Evolutionary conservation across 129 eudicot genomes (phyloP).

Genomic region (Heracleum sosnowskyi): DNA sequence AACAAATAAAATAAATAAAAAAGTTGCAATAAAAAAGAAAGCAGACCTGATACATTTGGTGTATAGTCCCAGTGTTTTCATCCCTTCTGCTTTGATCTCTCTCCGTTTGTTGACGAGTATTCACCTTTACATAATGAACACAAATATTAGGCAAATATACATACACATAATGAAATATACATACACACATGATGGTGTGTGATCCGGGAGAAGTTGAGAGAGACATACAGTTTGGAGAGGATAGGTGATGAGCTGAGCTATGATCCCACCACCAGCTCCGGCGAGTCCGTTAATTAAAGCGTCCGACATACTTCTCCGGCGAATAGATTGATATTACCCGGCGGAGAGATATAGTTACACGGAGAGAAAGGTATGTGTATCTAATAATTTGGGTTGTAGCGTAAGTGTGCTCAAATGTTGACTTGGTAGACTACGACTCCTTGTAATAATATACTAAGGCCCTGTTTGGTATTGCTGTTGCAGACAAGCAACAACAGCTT

Average conservation of each 20-base stretch:
- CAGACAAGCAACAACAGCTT: too few relatives aligned
- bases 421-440: not conserved
- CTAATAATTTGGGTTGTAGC: not conserved
- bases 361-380: not conserved
- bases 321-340: not conserved
- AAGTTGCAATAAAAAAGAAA: not conserved
- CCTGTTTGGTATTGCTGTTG: too few relatives aligned
- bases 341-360: not conserved
- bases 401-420: not conserved
- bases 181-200: not conserved
- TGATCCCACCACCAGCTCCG: conserved; percentile 98
- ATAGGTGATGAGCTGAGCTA: conserved; percentile 95
- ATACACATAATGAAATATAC: not conserved
- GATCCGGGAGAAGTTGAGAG: not conserved
- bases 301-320: conserved; percentile 64
- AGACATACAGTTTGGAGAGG: conserved; percentile 84
- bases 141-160: conserved; percentile 4
- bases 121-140: conserved; percentile 39
- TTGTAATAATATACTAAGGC: too few relatives aligned
- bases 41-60: conserved; percentile 76
- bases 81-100: conserved; percentile 62
- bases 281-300: conserved; percentile 90
- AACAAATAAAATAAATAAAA: not conserved
- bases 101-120: conserved; percentile 94
- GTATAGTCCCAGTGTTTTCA: conserved; percentile 49